Percentiles rank a stretch among this genome's conserved stretches.
These are phyloP conservation scores for Lactifluus echinatus DNA, from an alignment of 768 basidiomycete species.

Conservation along the genomic window DNA sequence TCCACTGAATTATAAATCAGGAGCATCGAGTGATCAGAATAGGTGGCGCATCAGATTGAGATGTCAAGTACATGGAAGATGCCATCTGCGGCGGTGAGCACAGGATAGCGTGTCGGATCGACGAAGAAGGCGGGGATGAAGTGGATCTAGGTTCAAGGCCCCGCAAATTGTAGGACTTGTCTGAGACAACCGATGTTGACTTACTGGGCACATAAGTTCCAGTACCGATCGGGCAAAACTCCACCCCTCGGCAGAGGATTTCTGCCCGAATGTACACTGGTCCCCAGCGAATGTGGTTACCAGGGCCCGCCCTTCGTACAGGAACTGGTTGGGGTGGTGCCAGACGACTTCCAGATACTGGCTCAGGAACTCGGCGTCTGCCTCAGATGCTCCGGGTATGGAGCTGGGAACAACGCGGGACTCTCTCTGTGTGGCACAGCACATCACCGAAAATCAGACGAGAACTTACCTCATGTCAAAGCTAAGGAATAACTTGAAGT, in stretches of 20 bases:
- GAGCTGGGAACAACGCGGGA: slow-evolving; percentile 26
- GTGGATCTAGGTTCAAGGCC: slow-evolving; percentile 23
- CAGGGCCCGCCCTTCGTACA: slow-evolving; percentile 26
- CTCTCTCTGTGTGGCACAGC: not conserved
- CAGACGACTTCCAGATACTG: slow-evolving; percentile 26
- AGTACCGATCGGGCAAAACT: slow-evolving; percentile 21
- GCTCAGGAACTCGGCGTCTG: slow-evolving; percentile 21
- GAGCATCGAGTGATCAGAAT: slow-evolving; percentile 10
- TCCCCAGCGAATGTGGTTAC: slow-evolving; percentile 35
- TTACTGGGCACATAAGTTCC: slow-evolving; percentile 28
- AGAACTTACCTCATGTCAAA: slow-evolving; percentile 31
- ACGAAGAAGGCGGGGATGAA: slow-evolving; percentile 29
- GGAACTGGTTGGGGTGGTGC: slow-evolving; percentile 28
- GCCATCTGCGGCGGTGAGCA: slow-evolving; percentile 31
- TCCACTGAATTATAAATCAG: slow-evolving; percentile 29
- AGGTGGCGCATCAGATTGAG: not conserved
- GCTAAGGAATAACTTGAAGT: slow-evolving; percentile 31
- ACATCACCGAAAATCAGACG: not conserved
- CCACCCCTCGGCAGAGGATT: slow-evolving; percentile 25
- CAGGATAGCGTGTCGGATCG: slow-evolving; percentile 29
- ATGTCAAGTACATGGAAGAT: slow-evolving; percentile 27
- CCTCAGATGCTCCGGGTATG: slow-evolving; percentile 9
- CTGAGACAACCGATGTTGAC: not conserved
- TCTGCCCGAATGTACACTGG: slow-evolving; percentile 27
- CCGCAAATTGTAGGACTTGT: not conserved